Conservation (phyloP, 495 filamentous ascomycete species). For the Neurospora sp. region DNA sequence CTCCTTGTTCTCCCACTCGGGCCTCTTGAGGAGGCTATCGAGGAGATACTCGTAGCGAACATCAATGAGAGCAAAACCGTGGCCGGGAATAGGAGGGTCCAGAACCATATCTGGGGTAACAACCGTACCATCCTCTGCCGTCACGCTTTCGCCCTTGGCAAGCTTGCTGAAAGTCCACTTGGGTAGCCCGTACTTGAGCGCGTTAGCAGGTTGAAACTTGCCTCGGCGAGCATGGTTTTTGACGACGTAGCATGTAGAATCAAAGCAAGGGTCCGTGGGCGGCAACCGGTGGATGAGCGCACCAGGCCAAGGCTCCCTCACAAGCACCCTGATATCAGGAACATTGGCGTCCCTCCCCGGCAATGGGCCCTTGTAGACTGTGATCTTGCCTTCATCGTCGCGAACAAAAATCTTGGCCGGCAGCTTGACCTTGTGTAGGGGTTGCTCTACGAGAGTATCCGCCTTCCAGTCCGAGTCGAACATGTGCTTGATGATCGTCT, state of each 20-base stretch:
- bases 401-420: constrained; percentile 63
- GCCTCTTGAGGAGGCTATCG: constrained; percentile 50
- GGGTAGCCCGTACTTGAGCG: constrained; percentile 47
- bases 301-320: constrained; percentile 77
- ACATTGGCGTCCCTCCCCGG: constrained; percentile 40
- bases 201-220: constrained; percentile 61
- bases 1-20: constrained; percentile 60
- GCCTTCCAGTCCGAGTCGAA: constrained; percentile 68
- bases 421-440: constrained; percentile 52
- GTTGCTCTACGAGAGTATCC: constrained; percentile 55
- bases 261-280: constrained; percentile 46
- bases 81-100: constrained; percentile 22
- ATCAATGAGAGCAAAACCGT: constrained; percentile 70
- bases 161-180: constrained; percentile 44
- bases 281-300: constrained; percentile 55
- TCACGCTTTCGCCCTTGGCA: constrained; percentile 39
- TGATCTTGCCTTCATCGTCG: constrained; percentile 52
- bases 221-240: constrained; percentile 64
- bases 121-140: constrained; percentile 40
- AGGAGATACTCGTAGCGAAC: constrained; percentile 61
- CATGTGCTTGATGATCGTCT: constrained; percentile 63
- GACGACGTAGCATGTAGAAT: constrained; percentile 78
- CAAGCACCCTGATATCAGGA: constrained; percentile 61
- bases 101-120: constrained; percentile 49
- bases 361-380: constrained; percentile 55